Base-by-base conservation (phyloP, 257 asterid genomes). In the Asclepias syriaca region DNA sequence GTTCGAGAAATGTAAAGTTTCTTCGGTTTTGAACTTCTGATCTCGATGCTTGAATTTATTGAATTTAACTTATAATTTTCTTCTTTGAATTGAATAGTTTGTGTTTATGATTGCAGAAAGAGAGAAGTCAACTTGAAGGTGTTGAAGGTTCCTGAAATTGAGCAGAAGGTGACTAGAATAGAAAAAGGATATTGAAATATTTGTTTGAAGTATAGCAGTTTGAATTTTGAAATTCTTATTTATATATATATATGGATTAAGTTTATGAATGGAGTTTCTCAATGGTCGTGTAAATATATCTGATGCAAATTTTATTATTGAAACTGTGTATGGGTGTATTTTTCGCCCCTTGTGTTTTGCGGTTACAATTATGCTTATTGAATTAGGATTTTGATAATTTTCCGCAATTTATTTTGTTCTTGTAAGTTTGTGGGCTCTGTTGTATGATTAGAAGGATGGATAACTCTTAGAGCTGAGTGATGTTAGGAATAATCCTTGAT, bases 81-180 rank as follows among this genome's bases (percentile, higher is more conserved):
- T 34, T 34, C 39, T 34, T 34, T 34, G 39, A 34, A 60, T 67
- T n/a, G 51, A 16, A 34, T 66, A 13, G 19, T 16, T 2, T 55
- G 27, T 49, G n/a, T 39, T 14, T 65, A 46, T 40, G 4, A 48
- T 73, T 80, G 84, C 96, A 93, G 97, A 81, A 93, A 90, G 87
- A 87, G 98, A 80, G 98, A 93, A 89, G 98, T 93, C 77, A 93
- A 93, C 86, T 80, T 93, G 87, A 93, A 93, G 86, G 97, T 93
- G 64, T 79, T 93, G 84, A 93, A 93, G 85, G 94, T 93, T 53
- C 97, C 98, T 34, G 98, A 93, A 84, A 90, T 93, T 71, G 98
- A 93, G 78, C 98, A 93, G 79, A 93, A 93, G 96, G 98, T 87
- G 76, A 49, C 54, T 14, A 18, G 27, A 58, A 21, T 6, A 1